Base-by-base conservation (phyloP, 2,329 filamentous ascomycete genomes). In the Aspergillus candidus region DNA sequence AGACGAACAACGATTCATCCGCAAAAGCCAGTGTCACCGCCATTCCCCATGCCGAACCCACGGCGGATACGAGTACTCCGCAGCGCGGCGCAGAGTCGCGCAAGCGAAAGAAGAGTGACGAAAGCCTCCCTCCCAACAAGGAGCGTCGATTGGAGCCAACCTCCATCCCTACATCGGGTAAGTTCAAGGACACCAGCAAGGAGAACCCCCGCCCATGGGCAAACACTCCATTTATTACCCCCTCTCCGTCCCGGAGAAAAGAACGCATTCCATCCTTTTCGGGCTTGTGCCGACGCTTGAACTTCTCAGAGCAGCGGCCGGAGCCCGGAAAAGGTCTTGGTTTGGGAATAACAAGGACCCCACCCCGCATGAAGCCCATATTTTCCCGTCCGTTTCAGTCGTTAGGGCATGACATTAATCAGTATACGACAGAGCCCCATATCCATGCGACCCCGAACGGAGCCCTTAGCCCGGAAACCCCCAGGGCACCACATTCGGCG, bases 301-400 rank as follows among this genome's bases (percentile, higher is more conserved):
- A 49, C 35, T 49, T 54, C 46, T 35, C 38, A 5, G 45, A 51
- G 29, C 36, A 41, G 30, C 34, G 43, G 1, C 35, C 32, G 13
- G 49, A 51, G 32, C 32, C 37, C 18, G 32, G 41, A 4, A 53
- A 43, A 12, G 56, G 55, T 17, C 43, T 61, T 13, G 60, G 56
- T 3, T 41, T 62, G 17, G 61, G 58, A 4, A 61, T 63, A 12
- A 61, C 60, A 10, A 49, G 37, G 37, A 63, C 55, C 33, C 56
- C 58, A 17, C 45, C 52, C n/a, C 49, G 48, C 35, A 59, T 55
- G 17, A 40, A 48, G 15, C 36, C 38, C 3, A 29, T 38, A 4
- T 27, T 42, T 14, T 8, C 42, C 13, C 35, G 47, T 40, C 15
- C 46, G 7, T 46, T 44, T 7, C 43, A 52, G 35, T 46, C 48